A percentile compares a stretch with the other conserved stretches of the same genome.
These are phyloP conservation scores for Torulaspora pretoriensis DNA, from an alignment of 1,139 yeast species.

Conservation along the genomic window DNA sequence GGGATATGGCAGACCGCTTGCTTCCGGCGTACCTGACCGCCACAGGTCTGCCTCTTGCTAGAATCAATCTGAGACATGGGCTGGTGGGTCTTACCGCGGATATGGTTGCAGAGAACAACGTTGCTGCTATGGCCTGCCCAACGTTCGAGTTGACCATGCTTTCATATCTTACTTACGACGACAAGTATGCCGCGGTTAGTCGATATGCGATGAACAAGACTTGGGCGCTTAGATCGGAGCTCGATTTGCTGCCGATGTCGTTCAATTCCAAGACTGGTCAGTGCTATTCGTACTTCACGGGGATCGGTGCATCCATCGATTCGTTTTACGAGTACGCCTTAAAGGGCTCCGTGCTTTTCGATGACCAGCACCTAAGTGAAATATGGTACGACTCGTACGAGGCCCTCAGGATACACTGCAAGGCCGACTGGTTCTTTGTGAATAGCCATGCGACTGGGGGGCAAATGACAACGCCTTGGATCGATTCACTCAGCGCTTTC, in stretches of 20 bases:
- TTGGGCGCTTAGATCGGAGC: constrained; percentile 61
- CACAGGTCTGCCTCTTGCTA: constrained; percentile 64
- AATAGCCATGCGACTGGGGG: constrained; percentile 60
- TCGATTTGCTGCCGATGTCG: constrained; percentile 75
- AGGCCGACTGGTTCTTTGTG: constrained; percentile 53
- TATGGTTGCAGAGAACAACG: constrained; percentile 59
- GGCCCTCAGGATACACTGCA: constrained; percentile 51
- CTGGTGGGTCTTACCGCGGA: constrained; percentile 38
- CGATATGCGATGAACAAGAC: constrained; percentile 61
- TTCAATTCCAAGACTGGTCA: constrained; percentile 55
- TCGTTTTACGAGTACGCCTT: constrained; percentile 87
- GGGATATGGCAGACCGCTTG: constrained; percentile 64
- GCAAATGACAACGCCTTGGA: constrained; percentile 54
- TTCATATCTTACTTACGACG: constrained; percentile 69
- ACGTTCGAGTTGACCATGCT: constrained; percentile 72
- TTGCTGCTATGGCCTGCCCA: constrained; percentile 84
- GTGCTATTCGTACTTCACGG: constrained; percentile 63
- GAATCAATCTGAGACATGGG: constrained; percentile 61
- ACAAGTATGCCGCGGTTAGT: constrained; percentile 60
- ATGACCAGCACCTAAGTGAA: constrained; percentile 55
- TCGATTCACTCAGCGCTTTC: constrained; percentile 82
- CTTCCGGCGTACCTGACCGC: constrained; percentile 60
- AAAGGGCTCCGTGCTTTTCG: constrained; percentile 67
- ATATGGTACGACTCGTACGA: constrained; percentile 60
- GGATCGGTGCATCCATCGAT: constrained; percentile 91